A percentile compares a stretch with the other conserved stretches of the same genome.
Conservation (phyloP, 2,329 filamentous ascomycete species). For the Fonsecaea pugnacius region DNA sequence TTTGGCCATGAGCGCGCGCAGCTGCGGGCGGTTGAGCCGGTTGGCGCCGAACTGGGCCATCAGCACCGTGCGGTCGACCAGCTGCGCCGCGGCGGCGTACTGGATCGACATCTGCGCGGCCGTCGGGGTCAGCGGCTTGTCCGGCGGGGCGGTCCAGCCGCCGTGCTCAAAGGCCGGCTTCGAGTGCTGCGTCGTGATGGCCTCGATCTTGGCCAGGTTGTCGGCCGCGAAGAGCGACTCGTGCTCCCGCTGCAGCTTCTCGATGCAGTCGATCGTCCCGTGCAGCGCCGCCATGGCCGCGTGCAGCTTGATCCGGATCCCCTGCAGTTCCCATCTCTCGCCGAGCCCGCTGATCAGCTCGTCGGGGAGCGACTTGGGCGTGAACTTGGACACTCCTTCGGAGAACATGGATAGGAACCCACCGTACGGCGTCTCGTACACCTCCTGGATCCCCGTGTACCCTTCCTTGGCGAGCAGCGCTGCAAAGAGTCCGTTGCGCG, state of each 20-base stretch:
- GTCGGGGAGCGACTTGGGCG: constrained; percentile 38
- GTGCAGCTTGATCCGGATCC: constrained; percentile 47
- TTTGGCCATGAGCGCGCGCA: constrained; percentile 45
- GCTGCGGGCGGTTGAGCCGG: constrained; percentile 43
- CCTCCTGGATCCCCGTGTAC: constrained; percentile 51
- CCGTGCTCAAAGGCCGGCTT: constrained; percentile 44
- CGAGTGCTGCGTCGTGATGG: constrained; percentile 41
- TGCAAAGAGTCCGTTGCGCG: constrained; percentile 50
- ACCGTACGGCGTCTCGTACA: constrained; percentile 50
- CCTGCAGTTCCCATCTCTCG: constrained; percentile 43
- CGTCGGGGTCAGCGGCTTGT: constrained; percentile 43
- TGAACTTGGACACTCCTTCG: constrained; percentile 37
- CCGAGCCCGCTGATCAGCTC: constrained; percentile 45
- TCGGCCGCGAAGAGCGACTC: constrained; percentile 35
- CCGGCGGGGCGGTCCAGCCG: constrained; percentile 42
- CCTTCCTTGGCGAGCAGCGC: constrained; percentile 46
- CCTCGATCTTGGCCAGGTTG: constrained; percentile 34
- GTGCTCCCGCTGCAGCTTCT: constrained; percentile 41
- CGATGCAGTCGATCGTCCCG: constrained; percentile 44
- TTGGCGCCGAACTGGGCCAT: constrained; percentile 42
- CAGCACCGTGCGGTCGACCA: constrained; percentile 46
- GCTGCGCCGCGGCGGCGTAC: constrained; percentile 45
- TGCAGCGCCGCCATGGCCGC: constrained; percentile 47
- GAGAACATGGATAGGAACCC: constrained; percentile 51
- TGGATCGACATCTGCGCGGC: constrained; percentile 49